phyloP scores from a whole-genome alignment of 2,329 filamentous ascomycete genomes.

The Talaromyces sp. region DNA sequence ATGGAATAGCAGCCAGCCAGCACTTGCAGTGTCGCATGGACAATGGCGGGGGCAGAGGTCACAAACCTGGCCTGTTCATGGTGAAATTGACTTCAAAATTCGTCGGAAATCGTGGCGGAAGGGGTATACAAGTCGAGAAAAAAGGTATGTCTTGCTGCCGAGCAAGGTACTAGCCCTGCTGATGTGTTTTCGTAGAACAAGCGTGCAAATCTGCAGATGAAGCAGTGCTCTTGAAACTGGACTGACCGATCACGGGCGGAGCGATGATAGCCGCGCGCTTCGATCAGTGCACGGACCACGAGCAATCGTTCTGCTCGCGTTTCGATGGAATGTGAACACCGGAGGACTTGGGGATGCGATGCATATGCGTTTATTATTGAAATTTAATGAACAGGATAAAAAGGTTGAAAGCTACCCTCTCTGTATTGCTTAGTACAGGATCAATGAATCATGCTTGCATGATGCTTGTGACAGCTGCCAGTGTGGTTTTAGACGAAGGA shows the following conservation, averaged over 20 bases:
- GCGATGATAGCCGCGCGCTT: constrained; percentile 15
- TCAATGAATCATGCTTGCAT: neutral
- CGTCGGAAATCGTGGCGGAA: neutral
- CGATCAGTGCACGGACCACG: constrained; percentile 8
- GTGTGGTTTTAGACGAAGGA: neutral
- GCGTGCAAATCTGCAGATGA: neutral
- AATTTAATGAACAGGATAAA: neutral
- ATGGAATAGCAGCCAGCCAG: neutral
- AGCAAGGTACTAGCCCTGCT: neutral
- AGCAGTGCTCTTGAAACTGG: constrained; percentile 16
- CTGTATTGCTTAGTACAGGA: neutral
- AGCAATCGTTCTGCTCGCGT: neutral
- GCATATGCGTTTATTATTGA: neutral
- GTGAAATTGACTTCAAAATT: constrained; percentile 15
- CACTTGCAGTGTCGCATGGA: constrained; percentile 1
- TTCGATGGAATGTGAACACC: neutral
- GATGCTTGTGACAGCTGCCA: neutral
- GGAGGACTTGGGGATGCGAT: neutral
- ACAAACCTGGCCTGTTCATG: constrained; percentile 49
- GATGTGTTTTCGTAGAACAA: neutral
- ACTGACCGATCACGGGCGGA: constrained; percentile 17
- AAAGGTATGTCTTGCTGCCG: neutral
- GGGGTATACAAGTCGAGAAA: neutral
- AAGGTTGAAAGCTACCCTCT: no score
- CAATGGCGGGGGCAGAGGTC: constrained; percentile 19